A percentile compares a stretch with the other conserved stretches of the same genome.
These are phyloP conservation scores for Phanerochaete carnosa DNA, from an alignment of 768 basidiomycete species.

Conservation along the genomic window DNA sequence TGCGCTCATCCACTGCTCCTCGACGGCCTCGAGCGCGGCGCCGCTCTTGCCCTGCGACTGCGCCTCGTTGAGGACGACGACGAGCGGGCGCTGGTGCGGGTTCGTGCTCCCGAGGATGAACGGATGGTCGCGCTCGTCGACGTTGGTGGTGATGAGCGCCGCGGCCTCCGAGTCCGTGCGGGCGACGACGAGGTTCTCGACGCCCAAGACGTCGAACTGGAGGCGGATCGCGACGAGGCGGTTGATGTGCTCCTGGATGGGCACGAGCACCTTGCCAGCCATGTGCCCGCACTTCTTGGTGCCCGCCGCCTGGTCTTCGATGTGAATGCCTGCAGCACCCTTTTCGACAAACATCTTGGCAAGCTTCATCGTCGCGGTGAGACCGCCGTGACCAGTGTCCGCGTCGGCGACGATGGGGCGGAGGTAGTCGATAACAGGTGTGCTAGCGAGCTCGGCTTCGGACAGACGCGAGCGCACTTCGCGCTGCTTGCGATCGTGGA, in stretches of 20 bases:
- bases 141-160: conserved; percentile 93
- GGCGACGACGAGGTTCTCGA: conserved; percentile 89
- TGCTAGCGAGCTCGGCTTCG: conserved; percentile 65
- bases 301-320: conserved; percentile 97
- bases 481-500: conserved; percentile 97
- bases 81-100: conserved; percentile 62
- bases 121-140: conserved; percentile 94
- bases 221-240: conserved; percentile 95
- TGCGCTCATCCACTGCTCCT: conserved; percentile 80
- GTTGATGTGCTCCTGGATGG: conserved; percentile 97
- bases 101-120: conserved; percentile 96
- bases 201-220: conserved; percentile 98
- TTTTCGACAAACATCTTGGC: conserved; percentile 98
- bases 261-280: conserved; percentile 96
- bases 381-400: conserved; percentile 95
- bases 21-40: conserved; percentile 77
- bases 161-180: conserved; percentile 98
- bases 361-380: conserved; percentile 98
- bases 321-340: conserved; percentile 95
- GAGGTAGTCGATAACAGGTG: conserved; percentile 81
- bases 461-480: conserved; percentile 71
- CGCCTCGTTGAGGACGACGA: conserved; percentile 78
- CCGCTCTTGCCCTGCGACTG: conserved; percentile 80
- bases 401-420: conserved; percentile 96
- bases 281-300: conserved; percentile 97